phyloP scores from a whole-genome alignment of 2,329 filamentous ascomycete species.

The Magnaporthiopsis rhizophila region DNA sequence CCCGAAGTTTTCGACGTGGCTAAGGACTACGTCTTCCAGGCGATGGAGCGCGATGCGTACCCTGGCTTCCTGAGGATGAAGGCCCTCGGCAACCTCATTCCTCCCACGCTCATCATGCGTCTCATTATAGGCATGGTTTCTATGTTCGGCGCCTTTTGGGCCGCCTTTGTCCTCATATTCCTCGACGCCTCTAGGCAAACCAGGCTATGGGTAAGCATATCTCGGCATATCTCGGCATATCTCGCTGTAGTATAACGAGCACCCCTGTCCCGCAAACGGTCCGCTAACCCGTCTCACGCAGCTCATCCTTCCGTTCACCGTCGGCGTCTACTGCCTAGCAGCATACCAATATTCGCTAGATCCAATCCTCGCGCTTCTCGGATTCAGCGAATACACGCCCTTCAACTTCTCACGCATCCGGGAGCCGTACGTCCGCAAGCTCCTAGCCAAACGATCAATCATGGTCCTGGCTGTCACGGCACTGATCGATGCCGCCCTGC shows the following conservation, averaged over 20 bases:
- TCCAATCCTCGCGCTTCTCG: conserved; percentile 79
- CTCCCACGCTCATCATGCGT: conserved; percentile 77
- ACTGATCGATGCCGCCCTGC: conserved; percentile 71
- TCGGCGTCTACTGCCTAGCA: conserved; percentile 80
- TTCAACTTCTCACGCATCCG: conserved; percentile 83
- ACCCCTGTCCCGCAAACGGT: neutral
- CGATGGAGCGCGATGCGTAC: conserved; percentile 99
- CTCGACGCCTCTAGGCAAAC: conserved; percentile 66
- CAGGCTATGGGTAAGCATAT: conserved; percentile 70
- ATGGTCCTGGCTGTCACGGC: conserved; percentile 73
- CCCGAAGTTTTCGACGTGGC: conserved; percentile 95
- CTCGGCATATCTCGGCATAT: conserved; percentile 23
- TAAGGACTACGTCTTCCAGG: conserved; percentile 99
- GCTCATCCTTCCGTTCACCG: conserved; percentile 79
- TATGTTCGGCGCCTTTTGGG: conserved; percentile 91
- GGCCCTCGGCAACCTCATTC: conserved; percentile 90
- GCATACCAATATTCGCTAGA: conserved; percentile 96
- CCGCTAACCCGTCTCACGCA: conserved; percentile 14
- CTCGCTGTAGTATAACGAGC: conserved; percentile 13
- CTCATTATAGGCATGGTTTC: conserved; percentile 77
- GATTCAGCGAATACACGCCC: conserved; percentile 92
- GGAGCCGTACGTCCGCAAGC: conserved; percentile 82
- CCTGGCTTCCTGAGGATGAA: conserved; percentile 93
- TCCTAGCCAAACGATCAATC: conserved; percentile 74
- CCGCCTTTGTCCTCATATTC: conserved; percentile 88